Evolutionary conservation across 2,329 filamentous ascomycete species (phyloP), one percentile per base, ranked within the genome.

Genomic region (Penicillium sp.): DNA sequence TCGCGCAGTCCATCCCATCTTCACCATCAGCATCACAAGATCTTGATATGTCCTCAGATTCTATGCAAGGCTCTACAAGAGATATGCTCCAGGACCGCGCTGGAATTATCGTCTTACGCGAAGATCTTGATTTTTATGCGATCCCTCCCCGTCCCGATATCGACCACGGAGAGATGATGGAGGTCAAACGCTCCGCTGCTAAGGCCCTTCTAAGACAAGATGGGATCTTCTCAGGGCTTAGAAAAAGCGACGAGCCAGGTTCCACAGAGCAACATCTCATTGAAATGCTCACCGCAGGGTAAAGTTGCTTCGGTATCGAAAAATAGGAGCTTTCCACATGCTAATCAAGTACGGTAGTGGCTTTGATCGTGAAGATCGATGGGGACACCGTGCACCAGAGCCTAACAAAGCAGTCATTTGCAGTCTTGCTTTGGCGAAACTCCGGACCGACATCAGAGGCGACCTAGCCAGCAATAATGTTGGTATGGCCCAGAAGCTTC

Each of bases 251-350:
- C 70, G 95, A 99, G 79, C 90, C 91, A 19, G 95, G 95, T 21
- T 97, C 94, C 19, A 99, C 95, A 0, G 95, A 99, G 79, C 95
- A 97, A 69, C 95, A 99, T 82, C 84, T 99, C 45, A 99, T 99
- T 72, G 95, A 99, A 82, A 99, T 99, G 95, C 81, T 99, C 79
- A 99, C 95, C 58, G 95, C 95, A 74, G 95, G 94, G 94, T 98
- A 84, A 80, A 90, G 82, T 31, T 1, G 11, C n/a, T 31, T 17
- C 7, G 46, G 9, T 6, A 29, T 21, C 7, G 23, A 13, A 6
- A 30, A 35, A 6, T 7, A 21, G n/a, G 38, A 3, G 5, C 19
- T 15, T 21, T 19, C 23, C 15, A 57, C 52, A 26, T 21, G 30
- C 26, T 26, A 44, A 38, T 66, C 70, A 69, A 69, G 69, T 35